phyloP scores from a whole-genome alignment of 306 rosid species.

The Sophora flavescens region DNA sequence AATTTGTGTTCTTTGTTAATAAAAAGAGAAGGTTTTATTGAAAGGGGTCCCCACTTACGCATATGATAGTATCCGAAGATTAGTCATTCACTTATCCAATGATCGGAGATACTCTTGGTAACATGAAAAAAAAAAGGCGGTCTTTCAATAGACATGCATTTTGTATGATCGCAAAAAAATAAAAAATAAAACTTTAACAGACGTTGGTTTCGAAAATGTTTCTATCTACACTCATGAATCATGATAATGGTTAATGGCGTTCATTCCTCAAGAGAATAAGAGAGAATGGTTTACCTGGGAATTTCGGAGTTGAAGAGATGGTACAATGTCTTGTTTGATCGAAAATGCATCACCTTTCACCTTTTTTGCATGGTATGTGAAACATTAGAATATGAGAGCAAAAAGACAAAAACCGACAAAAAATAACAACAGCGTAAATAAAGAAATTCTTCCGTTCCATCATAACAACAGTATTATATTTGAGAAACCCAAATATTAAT shows the following conservation, averaged over 20 bases:
- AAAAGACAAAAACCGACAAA: not conserved
- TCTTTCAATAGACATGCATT: slow-evolving; percentile 7
- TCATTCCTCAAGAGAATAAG: slow-evolving; percentile 8
- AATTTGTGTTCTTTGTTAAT: no score
- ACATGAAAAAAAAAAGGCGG: not conserved
- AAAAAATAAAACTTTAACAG: slow-evolving; percentile 17
- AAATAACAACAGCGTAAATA: not conserved
- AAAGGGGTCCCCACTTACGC: no score
- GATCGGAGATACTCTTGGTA: no score
- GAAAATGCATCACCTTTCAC: slow-evolving; percentile 10
- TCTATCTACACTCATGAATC: not conserved
- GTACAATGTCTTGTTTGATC: not conserved
- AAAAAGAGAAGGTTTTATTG: no score
- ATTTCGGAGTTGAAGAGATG: not conserved
- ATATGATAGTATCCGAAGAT: no score
- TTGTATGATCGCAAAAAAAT: slow-evolving; percentile 12
- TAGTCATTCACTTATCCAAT: no score
- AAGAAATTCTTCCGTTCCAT: not conserved
- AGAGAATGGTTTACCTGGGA: not conserved
- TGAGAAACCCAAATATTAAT: no score
- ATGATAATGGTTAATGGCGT: not conserved
- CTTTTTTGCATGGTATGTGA: not conserved
- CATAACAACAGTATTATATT: no score
- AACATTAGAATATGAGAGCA: not conserved
- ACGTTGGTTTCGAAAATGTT: not conserved